Percentiles rank a stretch among this genome's conserved stretches.
phyloP scores from a whole-genome alignment of 2,329 filamentous ascomycete genomes.

The Chaetomiaceae sp. region DNA sequence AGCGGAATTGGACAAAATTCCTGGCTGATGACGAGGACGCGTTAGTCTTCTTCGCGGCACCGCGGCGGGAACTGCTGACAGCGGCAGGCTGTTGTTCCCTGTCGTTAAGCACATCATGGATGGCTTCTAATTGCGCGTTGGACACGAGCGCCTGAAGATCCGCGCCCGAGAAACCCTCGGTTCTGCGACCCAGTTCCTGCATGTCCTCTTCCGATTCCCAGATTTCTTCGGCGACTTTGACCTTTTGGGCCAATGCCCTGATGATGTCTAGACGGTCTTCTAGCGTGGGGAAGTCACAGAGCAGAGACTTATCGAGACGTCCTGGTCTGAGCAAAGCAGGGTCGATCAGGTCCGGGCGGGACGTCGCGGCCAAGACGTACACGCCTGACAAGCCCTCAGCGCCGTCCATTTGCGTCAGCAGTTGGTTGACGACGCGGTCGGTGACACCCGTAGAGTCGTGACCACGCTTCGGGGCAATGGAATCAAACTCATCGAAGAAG shows the following conservation, averaged over 20 bases:
- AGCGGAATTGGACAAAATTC: slow-evolving; percentile 79
- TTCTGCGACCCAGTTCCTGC: slow-evolving; percentile 70
- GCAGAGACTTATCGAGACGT: slow-evolving; percentile 83
- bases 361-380: slow-evolving; percentile 93
- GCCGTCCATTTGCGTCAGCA: slow-evolving; percentile 98
- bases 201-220: slow-evolving; percentile 53
- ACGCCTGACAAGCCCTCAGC: slow-evolving; percentile 92
- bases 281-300: slow-evolving; percentile 80
- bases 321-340: slow-evolving; percentile 88
- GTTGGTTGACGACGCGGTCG: slow-evolving; percentile 95
- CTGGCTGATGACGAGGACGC: slow-evolving; percentile 32
- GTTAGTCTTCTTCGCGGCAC: slow-evolving; percentile 36
- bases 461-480: slow-evolving; percentile 92
- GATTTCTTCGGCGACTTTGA: slow-evolving; percentile 67
- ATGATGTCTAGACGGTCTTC: slow-evolving; percentile 88
- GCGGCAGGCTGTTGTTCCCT: slow-evolving; percentile 33
- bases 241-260: slow-evolving; percentile 73
- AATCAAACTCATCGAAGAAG: slow-evolving; percentile 99
- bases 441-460: slow-evolving; percentile 98
- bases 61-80: slow-evolving; percentile 27
- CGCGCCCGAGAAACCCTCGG: slow-evolving; percentile 88
- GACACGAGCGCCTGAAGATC: slow-evolving; percentile 93
- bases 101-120: slow-evolving; percentile 82
- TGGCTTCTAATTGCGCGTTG: slow-evolving; percentile 94
- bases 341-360: slow-evolving; percentile 89